phyloP scores from a whole-genome alignment of 352 stramenopile genomes.

The Pythium myriotylum region DNA sequence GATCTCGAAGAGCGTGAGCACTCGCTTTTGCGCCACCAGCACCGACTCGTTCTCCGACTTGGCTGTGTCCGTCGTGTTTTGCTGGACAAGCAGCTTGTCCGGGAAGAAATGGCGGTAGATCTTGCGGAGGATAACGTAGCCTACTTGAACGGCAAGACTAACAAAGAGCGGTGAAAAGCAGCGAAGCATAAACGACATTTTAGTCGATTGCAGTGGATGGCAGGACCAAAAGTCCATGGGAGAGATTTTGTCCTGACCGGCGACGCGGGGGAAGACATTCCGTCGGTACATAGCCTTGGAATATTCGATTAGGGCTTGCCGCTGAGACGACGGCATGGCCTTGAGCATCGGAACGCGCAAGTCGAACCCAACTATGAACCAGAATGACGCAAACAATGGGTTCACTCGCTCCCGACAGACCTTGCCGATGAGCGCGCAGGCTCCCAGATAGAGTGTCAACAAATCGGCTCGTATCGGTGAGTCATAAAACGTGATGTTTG shows the following conservation, averaged over 20 bases:
- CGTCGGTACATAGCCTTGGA: too few relatives aligned
- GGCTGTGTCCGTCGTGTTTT: slow-evolving; percentile 3
- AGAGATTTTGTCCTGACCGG: slow-evolving; percentile 27
- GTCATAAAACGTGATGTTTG: slow-evolving; percentile 12
- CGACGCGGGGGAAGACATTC: not conserved
- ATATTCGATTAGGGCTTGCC: too few relatives aligned
- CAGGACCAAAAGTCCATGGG: slow-evolving; percentile 25
- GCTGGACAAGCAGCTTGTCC: slow-evolving; percentile 11
- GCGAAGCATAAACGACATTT: not conserved
- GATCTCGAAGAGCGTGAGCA: slow-evolving; percentile 36
- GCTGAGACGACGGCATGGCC: not conserved
- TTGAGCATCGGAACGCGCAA: slow-evolving; percentile 13
- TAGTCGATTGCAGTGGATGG: slow-evolving; percentile 5
- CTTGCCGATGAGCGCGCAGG: slow-evolving; percentile 21
- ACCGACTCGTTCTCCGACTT: slow-evolving; percentile 20
- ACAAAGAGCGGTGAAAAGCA: slow-evolving; percentile 11
- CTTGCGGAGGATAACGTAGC: slow-evolving; percentile 25
- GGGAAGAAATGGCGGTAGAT: slow-evolving; percentile 22
- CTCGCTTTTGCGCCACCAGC: slow-evolving; percentile 20
- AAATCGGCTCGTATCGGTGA: slow-evolving; percentile 23
- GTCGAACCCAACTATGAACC: slow-evolving; percentile 25
- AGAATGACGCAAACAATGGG: slow-evolving; percentile 20
- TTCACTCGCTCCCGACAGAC: slow-evolving; percentile 29
- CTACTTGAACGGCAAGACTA: slow-evolving; percentile 14
- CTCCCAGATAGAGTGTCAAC: slow-evolving; percentile 31